Conservation (phyloP, 2,329 filamentous ascomycete species). For the Niveomyces coronatus region DNA sequence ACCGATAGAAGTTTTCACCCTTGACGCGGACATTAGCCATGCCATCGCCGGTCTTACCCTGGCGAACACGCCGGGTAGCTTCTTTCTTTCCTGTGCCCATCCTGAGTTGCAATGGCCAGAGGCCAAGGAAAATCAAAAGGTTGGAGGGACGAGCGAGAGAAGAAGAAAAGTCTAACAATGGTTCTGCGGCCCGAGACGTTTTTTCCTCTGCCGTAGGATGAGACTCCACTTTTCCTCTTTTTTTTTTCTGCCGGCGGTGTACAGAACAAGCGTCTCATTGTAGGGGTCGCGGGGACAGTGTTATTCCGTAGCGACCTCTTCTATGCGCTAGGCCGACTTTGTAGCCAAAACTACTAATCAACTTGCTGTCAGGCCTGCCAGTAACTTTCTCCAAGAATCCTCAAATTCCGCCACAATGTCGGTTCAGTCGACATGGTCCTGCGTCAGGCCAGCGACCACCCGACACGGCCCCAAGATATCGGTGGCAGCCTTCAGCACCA, state of each 20-base stretch:
- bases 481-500: slow-evolving; percentile 25
- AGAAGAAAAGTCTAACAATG: not conserved
- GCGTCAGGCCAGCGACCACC: slow-evolving; percentile 17
- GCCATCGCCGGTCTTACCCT: slow-evolving; percentile 77
- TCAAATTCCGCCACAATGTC: slow-evolving; percentile 17
- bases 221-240: slow-evolving; percentile 4
- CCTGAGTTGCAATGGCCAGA: slow-evolving; percentile 13
- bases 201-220: slow-evolving; percentile 2
- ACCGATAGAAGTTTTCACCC: slow-evolving; percentile 97
- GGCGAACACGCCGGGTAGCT: slow-evolving; percentile 65
- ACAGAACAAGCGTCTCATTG: too few species aligned
- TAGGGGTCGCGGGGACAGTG: too few species aligned
- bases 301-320: too few species aligned
- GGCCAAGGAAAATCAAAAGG: not conserved
- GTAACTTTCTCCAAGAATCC: not conserved
- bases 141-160: slow-evolving; percentile 3
- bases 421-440: slow-evolving; percentile 15
- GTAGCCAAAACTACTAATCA: too few species aligned
- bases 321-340: too few species aligned
- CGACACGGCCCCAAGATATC: slow-evolving; percentile 17
- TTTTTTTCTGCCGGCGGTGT: slow-evolving; percentile 9
- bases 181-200: slow-evolving; percentile 5
- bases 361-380: too few species aligned
- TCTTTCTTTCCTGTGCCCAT: slow-evolving; percentile 96
- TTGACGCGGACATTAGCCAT: slow-evolving; percentile 88